phyloP scores from a whole-genome alignment of 2,329 filamentous ascomycete species.

The Myriosclerotinia scirpicola region DNA sequence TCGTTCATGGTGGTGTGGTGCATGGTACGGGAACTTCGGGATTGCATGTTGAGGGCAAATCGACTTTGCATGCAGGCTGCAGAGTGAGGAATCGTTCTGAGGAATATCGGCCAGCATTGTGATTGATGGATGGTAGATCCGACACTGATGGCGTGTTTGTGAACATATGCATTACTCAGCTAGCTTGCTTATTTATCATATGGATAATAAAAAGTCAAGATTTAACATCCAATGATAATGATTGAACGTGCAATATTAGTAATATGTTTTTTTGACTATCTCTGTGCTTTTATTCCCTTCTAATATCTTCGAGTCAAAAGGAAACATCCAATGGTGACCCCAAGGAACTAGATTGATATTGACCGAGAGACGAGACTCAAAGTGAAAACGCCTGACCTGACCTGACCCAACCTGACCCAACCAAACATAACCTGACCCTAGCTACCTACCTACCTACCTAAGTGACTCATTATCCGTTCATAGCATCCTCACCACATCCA shows the following conservation, averaged over 20 bases:
- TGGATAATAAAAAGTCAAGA: too few relatives aligned
- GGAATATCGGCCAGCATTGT: neutral
- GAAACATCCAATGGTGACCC: neutral
- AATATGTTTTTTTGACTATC: too few relatives aligned
- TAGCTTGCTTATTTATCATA: neutral
- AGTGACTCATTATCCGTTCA: neutral
- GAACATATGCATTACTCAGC: neutral
- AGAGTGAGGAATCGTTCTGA: neutral
- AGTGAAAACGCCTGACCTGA: constrained; percentile 1
- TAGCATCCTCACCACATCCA: neutral
- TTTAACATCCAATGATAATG: neutral
- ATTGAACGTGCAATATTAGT: neutral
- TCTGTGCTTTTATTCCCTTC: neutral
- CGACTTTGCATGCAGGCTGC: neutral
- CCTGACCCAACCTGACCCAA: neutral
- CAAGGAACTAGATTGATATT: neutral
- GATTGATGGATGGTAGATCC: neutral
- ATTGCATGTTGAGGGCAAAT: neutral
- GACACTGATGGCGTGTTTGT: neutral
- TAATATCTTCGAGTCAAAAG: neutral
- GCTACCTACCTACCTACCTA: neutral
- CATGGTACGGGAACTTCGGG: neutral
- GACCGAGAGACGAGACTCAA: neutral
- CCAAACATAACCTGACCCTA: neutral
- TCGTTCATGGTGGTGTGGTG: neutral